Evolutionary conservation across 768 basidiomycete species (phyloP).

Genomic region (Rhizopogon sp.): DNA sequence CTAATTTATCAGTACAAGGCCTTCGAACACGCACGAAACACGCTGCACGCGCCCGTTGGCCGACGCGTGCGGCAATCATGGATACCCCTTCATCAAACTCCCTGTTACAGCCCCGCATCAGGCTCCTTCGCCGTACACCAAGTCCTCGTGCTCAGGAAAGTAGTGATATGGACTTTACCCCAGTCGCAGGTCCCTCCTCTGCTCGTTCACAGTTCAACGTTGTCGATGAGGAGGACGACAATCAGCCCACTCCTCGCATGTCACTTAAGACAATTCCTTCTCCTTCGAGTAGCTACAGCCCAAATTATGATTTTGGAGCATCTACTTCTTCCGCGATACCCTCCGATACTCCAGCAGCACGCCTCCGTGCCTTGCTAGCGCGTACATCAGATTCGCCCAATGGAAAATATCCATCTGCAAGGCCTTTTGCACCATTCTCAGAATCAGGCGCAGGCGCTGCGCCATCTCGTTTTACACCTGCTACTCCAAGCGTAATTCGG

Average conservation of each 20-base stretch:
- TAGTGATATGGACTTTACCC: conserved; percentile 13
- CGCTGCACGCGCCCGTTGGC: conserved; percentile 10
- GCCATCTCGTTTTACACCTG: conserved; percentile 15
- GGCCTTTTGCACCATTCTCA: conserved; percentile 19
- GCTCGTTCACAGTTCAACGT: conserved; percentile 8
- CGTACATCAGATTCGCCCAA: conserved; percentile 40
- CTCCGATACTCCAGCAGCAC: conserved; percentile 49
- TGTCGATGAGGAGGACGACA: conserved; percentile 23
- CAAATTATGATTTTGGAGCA: conserved; percentile 3
- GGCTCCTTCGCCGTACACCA: conserved; percentile 15
- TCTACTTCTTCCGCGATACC: conserved; percentile 10
- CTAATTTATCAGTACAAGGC: conserved; percentile 12
- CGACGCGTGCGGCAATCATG: conserved; percentile 10
- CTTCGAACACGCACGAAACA: conserved; percentile 15
- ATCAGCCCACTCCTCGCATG: conserved; percentile 25
- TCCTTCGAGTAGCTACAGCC: conserved; percentile 4
- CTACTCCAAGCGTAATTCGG: conserved; percentile 43
- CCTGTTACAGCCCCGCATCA: conserved; percentile 16
- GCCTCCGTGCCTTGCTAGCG: conserved; percentile 57
- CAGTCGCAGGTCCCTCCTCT: conserved; percentile 15
- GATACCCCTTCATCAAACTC: conserved; percentile 10
- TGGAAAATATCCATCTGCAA: conserved; percentile 22
- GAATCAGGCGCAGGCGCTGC: conserved; percentile 19
- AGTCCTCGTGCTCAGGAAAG: conserved; percentile 9
- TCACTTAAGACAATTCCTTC: conserved; percentile 14